phyloP scores from a whole-genome alignment of 768 basidiomycete species.

The Strobilomyces dryophilus region DNA sequence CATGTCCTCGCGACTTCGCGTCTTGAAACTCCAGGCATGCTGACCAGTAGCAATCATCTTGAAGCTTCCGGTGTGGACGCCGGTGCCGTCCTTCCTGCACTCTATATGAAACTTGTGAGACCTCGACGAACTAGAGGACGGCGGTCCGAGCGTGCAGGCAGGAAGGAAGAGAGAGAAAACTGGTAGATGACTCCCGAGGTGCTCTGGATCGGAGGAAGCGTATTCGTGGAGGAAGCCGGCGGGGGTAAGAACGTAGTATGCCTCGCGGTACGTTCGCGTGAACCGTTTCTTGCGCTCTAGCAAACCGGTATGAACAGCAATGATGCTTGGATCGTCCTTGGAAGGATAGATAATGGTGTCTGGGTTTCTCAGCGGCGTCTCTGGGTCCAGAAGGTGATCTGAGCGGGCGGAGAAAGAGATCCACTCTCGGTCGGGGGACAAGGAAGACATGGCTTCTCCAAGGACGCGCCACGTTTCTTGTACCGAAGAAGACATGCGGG shows the following conservation, averaged over 20 bases:
- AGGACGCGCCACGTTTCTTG: conserved; percentile 74
- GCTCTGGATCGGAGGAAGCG: conserved; percentile 65
- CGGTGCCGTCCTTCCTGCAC: conserved; percentile 77
- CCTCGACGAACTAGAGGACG: conserved; percentile 59
- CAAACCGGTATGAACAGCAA: conserved; percentile 83
- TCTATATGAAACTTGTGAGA: conserved; percentile 98
- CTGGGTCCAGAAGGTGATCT: conserved; percentile 94
- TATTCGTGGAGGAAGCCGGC: conserved; percentile 97
- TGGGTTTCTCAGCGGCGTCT: conserved; percentile 86
- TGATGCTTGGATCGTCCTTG: conserved; percentile 84
- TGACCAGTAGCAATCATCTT: conserved; percentile 37
- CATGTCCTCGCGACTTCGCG: conserved; percentile 91
- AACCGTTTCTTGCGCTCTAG: conserved; percentile 96
- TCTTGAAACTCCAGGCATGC: conserved; percentile 86
- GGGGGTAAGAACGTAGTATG: conserved; percentile 89
- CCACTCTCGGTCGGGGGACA: conserved; percentile 91
- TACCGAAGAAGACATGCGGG: conserved; percentile 69
- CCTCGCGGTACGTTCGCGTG: conserved; percentile 80
- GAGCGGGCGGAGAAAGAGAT: conserved; percentile 89
- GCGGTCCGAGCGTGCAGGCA: conserved; percentile 92
- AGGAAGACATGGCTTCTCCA: conserved; percentile 67
- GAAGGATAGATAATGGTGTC: conserved; percentile 78
- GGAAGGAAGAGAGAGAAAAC: conserved; percentile 89
- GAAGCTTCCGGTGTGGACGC: conserved; percentile 53
- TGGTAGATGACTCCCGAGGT: conserved; percentile 50